A percentile compares a stretch with the other conserved stretches of the same genome.
Conservation (phyloP, 208 protist species). For the Wallacemonas sp. region DNA sequence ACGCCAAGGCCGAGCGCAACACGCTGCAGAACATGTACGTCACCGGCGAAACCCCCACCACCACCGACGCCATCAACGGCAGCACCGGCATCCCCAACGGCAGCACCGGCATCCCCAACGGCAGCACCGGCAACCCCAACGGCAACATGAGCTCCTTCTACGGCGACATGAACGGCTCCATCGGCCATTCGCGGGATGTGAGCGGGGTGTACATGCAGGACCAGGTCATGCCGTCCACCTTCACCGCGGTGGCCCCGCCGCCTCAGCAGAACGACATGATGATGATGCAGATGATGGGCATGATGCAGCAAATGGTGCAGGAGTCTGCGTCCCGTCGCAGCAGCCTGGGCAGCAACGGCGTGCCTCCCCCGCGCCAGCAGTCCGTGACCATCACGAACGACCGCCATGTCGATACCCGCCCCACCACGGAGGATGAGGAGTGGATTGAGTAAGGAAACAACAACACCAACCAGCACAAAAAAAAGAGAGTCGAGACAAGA, state of each 20-base stretch:
- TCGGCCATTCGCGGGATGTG: background rate
- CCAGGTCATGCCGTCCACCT: background rate
- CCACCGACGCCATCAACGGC: constrained; percentile 13
- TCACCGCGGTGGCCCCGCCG: background rate
- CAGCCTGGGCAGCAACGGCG: constrained; percentile 17
- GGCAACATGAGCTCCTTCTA: constrained; percentile 18
- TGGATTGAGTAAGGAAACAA: constrained; percentile 9
- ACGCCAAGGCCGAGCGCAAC: constrained; percentile 39
- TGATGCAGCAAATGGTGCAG: constrained; percentile 50
- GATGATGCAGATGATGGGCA: constrained; percentile 49
- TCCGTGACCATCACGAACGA: background rate
- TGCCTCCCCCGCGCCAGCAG: background rate
- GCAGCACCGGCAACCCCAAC: constrained; percentile 7
- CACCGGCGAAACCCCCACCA: too few relatives aligned
- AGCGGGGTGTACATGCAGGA: background rate
- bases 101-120: background rate
- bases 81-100: constrained; percentile 10
- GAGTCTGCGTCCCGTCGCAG: constrained; percentile 13
- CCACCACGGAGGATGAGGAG: constrained; percentile 3
- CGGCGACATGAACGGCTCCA: constrained; percentile 7
- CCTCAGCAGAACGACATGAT: constrained; percentile 13
- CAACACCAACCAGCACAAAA: too few relatives aligned
- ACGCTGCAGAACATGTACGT: constrained; percentile 55
- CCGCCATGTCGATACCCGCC: constrained; percentile 3
- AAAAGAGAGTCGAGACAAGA: background rate